These are phyloP conservation scores for Acanthamoeba healyi DNA, from an alignment of 208 protist species.

Conservation along the genomic window DNA sequence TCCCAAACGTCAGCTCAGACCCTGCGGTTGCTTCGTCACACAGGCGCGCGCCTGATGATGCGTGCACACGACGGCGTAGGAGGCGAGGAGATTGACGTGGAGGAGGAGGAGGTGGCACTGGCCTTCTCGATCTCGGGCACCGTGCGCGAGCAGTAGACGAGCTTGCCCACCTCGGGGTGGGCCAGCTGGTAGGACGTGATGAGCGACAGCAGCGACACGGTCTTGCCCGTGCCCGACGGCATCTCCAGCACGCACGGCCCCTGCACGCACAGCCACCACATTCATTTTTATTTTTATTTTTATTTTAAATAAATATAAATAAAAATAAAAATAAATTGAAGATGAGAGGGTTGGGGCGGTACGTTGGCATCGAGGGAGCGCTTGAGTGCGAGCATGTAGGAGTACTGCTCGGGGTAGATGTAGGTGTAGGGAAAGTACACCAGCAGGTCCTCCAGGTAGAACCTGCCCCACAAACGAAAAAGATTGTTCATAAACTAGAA, in stretches of 20 bases:
- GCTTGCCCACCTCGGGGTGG: conserved; percentile 95
- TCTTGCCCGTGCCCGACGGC: conserved; percentile 99
- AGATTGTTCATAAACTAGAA: neutral
- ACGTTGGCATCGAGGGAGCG: conserved; percentile 90
- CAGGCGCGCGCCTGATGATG: neutral
- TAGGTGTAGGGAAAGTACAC: conserved; percentile 99
- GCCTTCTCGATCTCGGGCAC: conserved; percentile 99
- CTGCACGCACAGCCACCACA: no score
- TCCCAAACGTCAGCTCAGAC: neutral
- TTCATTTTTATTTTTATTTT: conserved; percentile 55
- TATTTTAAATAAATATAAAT: conserved; percentile 70
- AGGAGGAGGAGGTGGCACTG: conserved; percentile 64
- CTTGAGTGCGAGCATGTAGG: conserved; percentile 98
- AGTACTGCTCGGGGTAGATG: conserved; percentile 99
- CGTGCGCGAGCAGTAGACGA: conserved; percentile 99
- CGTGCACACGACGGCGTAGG: neutral
- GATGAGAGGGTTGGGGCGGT: neutral
- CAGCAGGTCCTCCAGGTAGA: conserved; percentile 97
- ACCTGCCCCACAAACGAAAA: no score
- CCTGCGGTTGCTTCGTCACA: neutral
- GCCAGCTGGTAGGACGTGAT: conserved; percentile 91
- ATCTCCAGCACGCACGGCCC: conserved; percentile 99
- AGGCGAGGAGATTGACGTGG: neutral
- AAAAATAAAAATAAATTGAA: conserved; percentile 20
- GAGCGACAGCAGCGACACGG: conserved; percentile 98